Base-by-base conservation (phyloP, 1,284 basidiomycete species). In the Ustilago hordei region DNA sequence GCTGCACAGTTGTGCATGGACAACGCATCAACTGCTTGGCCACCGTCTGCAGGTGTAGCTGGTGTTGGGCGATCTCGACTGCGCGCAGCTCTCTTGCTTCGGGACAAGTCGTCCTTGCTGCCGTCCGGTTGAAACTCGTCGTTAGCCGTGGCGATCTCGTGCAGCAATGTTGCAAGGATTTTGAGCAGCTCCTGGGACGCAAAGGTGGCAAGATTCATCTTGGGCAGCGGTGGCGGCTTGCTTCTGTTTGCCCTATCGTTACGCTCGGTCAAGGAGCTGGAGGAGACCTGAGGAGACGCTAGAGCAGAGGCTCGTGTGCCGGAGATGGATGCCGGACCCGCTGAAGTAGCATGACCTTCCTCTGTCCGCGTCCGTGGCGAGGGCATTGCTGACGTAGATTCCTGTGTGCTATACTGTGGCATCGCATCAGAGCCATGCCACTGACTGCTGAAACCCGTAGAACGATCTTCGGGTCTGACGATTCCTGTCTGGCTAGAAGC, bases 81-180 rank as follows among this genome's bases (percentile, higher is more conserved):
- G 31, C 62, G 64, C 39, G 43, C 60, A 15, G 31, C 64, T 41
- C 50, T 62, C n/a, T 48, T 68, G 55, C 56, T 65, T n/a, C 50
- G 61, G 9, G 65, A 60, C 13, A 60, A 41, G 4, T 72, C 74
- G 48, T 69, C 74, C 47, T 77, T 69, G 65, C 66, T 60, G 6
- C 64, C 64, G 5, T 73, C 75, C 5, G 84, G 81, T 48, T 83
- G 69, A 28, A 85, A 81, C 23, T 86, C 89, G 87, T 98, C 95
- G 86, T 98, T 98, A 5, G 94, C 91, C 3, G 91, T 91, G 4
- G 96, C 95, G 84, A 98, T 98, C 87, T 95, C 93, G 55, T 93
- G 91, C 68, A 99, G 90, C 15, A 98, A 88, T 3, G 91, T 91
- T 0, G 96, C 95, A n/a, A 99, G 91, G 15, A 97, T 91, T 36